Evolutionary conservation across 768 basidiomycete genomes (phyloP).

Genomic region (Kwoniella botswanensis): DNA sequence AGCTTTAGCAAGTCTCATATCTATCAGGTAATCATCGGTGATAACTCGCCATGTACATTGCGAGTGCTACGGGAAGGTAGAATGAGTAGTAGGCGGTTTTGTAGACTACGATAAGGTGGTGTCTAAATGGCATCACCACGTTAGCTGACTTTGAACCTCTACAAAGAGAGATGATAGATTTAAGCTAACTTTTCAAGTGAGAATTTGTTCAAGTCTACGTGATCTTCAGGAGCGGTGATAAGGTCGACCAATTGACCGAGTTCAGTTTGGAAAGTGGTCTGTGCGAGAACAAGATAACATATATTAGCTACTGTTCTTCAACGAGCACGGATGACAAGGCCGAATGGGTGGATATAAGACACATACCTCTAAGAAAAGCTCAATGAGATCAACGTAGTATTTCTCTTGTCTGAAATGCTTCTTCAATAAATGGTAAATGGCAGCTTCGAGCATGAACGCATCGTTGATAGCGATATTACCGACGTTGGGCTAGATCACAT

Average conservation of each 20-base stretch:
- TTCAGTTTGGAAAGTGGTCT: slow-evolving; percentile 84
- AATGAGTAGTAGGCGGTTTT: slow-evolving; percentile 98
- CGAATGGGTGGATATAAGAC: neutral
- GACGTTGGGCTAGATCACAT: slow-evolving; percentile 60
- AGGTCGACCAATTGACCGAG: slow-evolving; percentile 95
- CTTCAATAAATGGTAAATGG: slow-evolving; percentile 90
- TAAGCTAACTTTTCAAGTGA: slow-evolving; percentile 74
- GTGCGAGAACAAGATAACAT: neutral
- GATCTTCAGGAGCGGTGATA: slow-evolving; percentile 90
- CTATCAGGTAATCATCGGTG: neutral
- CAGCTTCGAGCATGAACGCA: slow-evolving; percentile 90
- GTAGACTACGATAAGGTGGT: slow-evolving; percentile 90
- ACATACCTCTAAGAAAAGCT: slow-evolving; percentile 83
- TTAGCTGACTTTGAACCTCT: slow-evolving; percentile 8
- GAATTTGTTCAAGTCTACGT: slow-evolving; percentile 84
- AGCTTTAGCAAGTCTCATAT: neutral
- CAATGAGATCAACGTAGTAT: slow-evolving; percentile 87
- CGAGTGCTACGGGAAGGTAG: slow-evolving; percentile 96
- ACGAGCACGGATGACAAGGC: neutral
- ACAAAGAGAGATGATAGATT: too few species aligned
- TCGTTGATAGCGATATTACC: slow-evolving; percentile 93
- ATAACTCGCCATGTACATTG: slow-evolving; percentile 70
- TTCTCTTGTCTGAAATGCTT: slow-evolving; percentile 77
- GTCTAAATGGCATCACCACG: slow-evolving; percentile 62
- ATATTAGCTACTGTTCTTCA: slow-evolving; percentile 1